phyloP scores from a whole-genome alignment of 208 protist genomes.

The Angomonas desouzai region DNA sequence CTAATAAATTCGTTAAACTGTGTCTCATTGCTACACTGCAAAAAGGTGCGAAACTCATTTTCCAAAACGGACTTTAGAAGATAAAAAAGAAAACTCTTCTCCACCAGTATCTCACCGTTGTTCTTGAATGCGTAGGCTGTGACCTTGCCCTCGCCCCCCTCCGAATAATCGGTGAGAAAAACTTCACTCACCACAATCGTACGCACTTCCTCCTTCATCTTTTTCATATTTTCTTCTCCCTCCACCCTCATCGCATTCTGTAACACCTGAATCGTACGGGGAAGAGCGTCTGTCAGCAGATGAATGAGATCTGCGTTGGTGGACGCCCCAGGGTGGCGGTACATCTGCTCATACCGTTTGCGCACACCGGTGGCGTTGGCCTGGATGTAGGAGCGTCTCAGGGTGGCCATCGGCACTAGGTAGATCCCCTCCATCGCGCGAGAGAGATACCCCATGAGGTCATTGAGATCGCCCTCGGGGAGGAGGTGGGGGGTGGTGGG shows the following conservation, averaged over 20 bases:
- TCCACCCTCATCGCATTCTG: neutral
- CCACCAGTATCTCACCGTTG: neutral
- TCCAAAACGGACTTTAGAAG: neutral
- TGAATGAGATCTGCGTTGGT: neutral
- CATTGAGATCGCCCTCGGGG: neutral
- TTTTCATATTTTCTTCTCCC: neutral
- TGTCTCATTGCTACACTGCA: neutral
- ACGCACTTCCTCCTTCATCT: neutral
- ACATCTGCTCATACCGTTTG: neutral
- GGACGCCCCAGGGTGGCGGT: neutral
- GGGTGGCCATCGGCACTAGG: neutral
- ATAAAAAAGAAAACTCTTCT: neutral
- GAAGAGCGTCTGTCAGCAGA: neutral
- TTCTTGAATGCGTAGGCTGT: neutral
- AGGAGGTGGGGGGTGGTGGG: neutral
- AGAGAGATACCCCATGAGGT: neutral
- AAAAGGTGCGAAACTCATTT: neutral
- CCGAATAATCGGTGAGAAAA: neutral
- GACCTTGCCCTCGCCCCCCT: neutral
- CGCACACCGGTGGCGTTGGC: neutral
- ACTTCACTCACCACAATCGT: slow-evolving; percentile 1
- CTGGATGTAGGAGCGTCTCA: neutral
- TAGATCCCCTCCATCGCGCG: neutral
- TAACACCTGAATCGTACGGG: neutral
- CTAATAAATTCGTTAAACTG: neutral